Percentiles rank a stretch among this genome's conserved stretches.
phyloP scores from a whole-genome alignment of 2,329 filamentous ascomycete genomes.

The Beauveria asiatica region DNA sequence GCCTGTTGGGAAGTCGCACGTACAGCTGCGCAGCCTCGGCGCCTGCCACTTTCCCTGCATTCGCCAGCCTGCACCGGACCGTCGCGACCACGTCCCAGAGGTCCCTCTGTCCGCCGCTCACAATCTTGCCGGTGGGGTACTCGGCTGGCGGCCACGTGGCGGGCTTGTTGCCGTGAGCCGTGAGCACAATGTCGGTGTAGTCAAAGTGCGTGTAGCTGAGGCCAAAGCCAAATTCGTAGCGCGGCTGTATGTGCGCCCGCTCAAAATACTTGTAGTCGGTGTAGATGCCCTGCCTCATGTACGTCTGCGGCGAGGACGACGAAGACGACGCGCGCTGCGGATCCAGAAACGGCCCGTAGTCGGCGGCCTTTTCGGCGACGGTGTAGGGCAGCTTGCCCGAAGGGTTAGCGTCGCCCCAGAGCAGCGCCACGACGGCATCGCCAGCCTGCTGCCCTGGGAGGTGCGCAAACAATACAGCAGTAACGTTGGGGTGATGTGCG shows the following conservation, averaged over 20 bases:
- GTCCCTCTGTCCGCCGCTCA: conserved; percentile 36
- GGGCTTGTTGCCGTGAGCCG: conserved; percentile 13
- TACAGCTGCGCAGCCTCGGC: conserved; percentile 43
- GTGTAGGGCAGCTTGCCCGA: conserved; percentile 56
- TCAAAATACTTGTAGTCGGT: conserved; percentile 50
- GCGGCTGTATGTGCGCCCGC: conserved; percentile 35
- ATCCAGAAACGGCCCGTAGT: conserved; percentile 42
- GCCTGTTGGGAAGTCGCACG: conserved; percentile 36
- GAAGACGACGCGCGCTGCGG: conserved; percentile 38
- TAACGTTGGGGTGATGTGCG: conserved; percentile 55
- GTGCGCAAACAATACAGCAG: conserved; percentile 54
- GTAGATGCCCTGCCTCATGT: conserved; percentile 44
- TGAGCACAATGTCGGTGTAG: conserved; percentile 36
- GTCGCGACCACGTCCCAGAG: conserved; percentile 38
- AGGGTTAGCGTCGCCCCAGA: conserved; percentile 48
- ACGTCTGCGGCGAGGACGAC: conserved; percentile 38
- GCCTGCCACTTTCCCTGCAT: conserved; percentile 33
- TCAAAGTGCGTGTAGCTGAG: conserved; percentile 47
- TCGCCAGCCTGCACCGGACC: conserved; percentile 31
- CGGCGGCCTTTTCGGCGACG: conserved; percentile 44
- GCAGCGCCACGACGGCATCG: conserved; percentile 41
- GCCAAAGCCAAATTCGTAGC: conserved; percentile 49
- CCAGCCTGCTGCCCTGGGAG: conserved; percentile 57
- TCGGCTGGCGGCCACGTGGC: conserved; percentile 18
- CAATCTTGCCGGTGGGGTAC: conserved; percentile 31